These are phyloP conservation scores for Pseudogymnoascus verrucosus DNA, from an alignment of 2,329 filamentous ascomycete species.

Conservation along the genomic window DNA sequence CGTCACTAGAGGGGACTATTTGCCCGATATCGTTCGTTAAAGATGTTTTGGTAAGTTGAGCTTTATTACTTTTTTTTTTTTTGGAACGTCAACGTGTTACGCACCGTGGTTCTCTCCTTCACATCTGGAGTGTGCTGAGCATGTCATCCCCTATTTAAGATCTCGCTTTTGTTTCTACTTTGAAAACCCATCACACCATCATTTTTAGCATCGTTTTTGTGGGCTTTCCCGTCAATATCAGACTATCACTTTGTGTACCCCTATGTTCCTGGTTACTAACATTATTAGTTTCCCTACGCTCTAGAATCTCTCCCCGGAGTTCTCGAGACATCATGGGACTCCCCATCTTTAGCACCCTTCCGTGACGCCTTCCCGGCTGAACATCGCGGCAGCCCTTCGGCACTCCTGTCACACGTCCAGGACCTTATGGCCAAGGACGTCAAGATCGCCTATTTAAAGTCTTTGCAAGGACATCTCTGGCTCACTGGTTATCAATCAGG, in stretches of 20 bases:
- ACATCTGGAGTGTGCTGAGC: neutral
- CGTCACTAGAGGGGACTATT: slow-evolving; percentile 62
- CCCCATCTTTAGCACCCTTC: slow-evolving; percentile 55
- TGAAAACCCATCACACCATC: neutral
- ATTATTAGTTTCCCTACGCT: slow-evolving; percentile 65
- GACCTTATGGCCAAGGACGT: slow-evolving; percentile 65
- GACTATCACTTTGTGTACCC: neutral
- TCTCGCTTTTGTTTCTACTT: neutral
- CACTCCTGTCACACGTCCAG: slow-evolving; percentile 58
- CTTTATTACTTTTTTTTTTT: slow-evolving; percentile 15
- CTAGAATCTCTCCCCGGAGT: slow-evolving; percentile 56
- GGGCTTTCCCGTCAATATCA: neutral
- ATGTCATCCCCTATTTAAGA: neutral
- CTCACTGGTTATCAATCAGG: slow-evolving; percentile 63
- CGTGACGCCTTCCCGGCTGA: slow-evolving; percentile 63
- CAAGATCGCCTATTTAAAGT: slow-evolving; percentile 71
- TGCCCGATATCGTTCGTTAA: slow-evolving; percentile 81
- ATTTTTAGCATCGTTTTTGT: neutral
- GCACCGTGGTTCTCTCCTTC: neutral
- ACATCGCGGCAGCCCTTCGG: slow-evolving; percentile 47
- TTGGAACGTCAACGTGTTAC: slow-evolving; percentile 12
- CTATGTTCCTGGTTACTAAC: neutral
- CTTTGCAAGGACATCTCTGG: slow-evolving; percentile 74
- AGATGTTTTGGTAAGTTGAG: slow-evolving; percentile 63
- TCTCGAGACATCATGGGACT: slow-evolving; percentile 60